Evolutionary conservation across 495 filamentous ascomycete species (phyloP).

Genomic region (Hyaloscypha hepaticicola): DNA sequence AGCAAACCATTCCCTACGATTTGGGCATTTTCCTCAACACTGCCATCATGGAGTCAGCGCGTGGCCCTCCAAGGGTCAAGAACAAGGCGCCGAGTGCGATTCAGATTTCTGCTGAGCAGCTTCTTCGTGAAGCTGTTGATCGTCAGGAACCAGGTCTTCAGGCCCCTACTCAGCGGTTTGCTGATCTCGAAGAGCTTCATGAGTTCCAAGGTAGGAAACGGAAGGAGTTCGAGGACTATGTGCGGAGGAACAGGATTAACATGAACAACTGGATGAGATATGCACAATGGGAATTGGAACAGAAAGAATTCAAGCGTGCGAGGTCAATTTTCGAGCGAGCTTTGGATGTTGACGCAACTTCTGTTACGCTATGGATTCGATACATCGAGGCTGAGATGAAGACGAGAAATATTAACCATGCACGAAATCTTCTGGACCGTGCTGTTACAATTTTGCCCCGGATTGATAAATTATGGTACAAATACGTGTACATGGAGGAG

Average conservation of each 20-base stretch:
- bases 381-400: slow-evolving; percentile 98
- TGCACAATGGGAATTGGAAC: slow-evolving; percentile 95
- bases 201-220: slow-evolving; percentile 95
- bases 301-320: slow-evolving; percentile 95
- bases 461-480: slow-evolving; percentile 96
- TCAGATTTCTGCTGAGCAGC: slow-evolving; percentile 95
- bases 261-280: slow-evolving; percentile 99
- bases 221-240: slow-evolving; percentile 98
- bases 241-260: slow-evolving; percentile 88
- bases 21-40: not conserved
- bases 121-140: slow-evolving; percentile 96
- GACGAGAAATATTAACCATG: slow-evolving; percentile 94
- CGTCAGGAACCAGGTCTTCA: slow-evolving; percentile 87
- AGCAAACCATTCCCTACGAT: not conserved
- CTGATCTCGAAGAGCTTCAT: slow-evolving; percentile 95
- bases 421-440: slow-evolving; percentile 88
- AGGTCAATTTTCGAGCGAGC: slow-evolving; percentile 96
- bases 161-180: slow-evolving; percentile 91
- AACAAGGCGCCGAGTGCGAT: slow-evolving; percentile 88
- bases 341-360: slow-evolving; percentile 85
- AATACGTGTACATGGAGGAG: slow-evolving; percentile 99
- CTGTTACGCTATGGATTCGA: slow-evolving; percentile 75
- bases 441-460: slow-evolving; percentile 90
- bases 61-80: slow-evolving; percentile 93
- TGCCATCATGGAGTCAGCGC: slow-evolving; percentile 80